These are phyloP conservation scores for Pogostemon cablin DNA, from an alignment of 257 asterid genomes.

Conservation along the genomic window DNA sequence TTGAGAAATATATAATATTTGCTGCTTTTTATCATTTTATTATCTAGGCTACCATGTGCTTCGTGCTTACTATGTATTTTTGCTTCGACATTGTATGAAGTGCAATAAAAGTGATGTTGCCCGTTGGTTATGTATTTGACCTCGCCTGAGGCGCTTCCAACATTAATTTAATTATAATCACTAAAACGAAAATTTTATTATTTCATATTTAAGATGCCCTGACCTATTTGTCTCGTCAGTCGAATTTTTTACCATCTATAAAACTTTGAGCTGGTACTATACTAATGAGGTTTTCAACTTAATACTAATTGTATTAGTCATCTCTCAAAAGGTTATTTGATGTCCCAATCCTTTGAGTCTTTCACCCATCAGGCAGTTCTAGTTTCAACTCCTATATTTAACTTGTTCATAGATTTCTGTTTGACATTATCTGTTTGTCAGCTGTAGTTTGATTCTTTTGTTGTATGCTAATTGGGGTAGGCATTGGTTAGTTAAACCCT, in stretches of 20 bases:
- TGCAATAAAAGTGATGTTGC: too few species aligned
- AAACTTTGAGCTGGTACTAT: too few species aligned
- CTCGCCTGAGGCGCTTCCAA: neutral
- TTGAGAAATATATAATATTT: neutral
- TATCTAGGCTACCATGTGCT: neutral
- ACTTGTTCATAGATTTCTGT: neutral
- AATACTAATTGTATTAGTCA: neutral
- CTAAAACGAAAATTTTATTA: neutral
- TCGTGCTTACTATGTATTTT: too few species aligned
- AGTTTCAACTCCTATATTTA: neutral
- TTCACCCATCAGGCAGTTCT: neutral
- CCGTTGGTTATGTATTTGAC: neutral
- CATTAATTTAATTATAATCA: neutral
- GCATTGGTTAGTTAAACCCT: neutral
- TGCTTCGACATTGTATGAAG: neutral
- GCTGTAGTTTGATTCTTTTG: neutral
- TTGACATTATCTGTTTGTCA: neutral
- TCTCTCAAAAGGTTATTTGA: neutral
- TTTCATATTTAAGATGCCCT: neutral
- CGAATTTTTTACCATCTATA: neutral
- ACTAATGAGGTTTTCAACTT: neutral
- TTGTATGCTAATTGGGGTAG: neutral
- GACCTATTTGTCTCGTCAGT: neutral
- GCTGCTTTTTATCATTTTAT: neutral
- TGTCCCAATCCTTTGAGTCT: neutral